Base-by-base conservation (phyloP, 306 rosid species). In the Vigna mungo region DNA sequence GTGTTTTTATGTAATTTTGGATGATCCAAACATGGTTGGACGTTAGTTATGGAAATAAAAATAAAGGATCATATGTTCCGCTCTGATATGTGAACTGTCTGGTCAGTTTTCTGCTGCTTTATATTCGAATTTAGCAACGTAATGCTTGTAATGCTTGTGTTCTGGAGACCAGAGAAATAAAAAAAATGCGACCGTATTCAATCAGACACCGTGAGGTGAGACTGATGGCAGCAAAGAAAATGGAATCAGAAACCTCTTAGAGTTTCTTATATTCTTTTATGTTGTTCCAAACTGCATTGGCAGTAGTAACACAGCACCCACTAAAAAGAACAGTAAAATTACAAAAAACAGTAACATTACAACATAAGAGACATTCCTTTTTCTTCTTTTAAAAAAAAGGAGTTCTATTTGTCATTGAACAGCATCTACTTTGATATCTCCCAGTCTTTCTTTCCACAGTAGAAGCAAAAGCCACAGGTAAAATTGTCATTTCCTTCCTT, bases 211-310 rank as follows among this genome's bases (percentile, higher is more conserved):
- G 3, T 25, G 56, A 34, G 68, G 3, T 25, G 56, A 34, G 68
- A 72, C 61, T 21, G 52, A 44, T 72, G 76, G 74, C 85, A 61
- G 74, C 72, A 54, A 72, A 77, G 77, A 63, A 80, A 64, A 74
- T 47, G 46, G 77, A 75, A 79, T 66, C 51, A 44, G 77, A 67
- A 83, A 66, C 70, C 69, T 74, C 71, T 72, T 81, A 30, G 67
- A 68, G 74, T 74, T 76, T 82, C 82, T 60, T 73, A 44, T 75
- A 53, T 74, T 76, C 75, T 75, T 78, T 71, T 52, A 55, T 71
- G 85, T 84, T 84, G 88, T 86, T 87, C 72, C 88, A 84, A 81
- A 85, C 87, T 85, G 86, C 90, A 80, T 79, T 88, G 89, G 82
- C 96, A 89, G 76, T 34, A 88, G 76, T 34, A 74, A 78, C 76